Conservation (phyloP, 169 alveolate species). For the Cryptosporidium felis region DNA sequence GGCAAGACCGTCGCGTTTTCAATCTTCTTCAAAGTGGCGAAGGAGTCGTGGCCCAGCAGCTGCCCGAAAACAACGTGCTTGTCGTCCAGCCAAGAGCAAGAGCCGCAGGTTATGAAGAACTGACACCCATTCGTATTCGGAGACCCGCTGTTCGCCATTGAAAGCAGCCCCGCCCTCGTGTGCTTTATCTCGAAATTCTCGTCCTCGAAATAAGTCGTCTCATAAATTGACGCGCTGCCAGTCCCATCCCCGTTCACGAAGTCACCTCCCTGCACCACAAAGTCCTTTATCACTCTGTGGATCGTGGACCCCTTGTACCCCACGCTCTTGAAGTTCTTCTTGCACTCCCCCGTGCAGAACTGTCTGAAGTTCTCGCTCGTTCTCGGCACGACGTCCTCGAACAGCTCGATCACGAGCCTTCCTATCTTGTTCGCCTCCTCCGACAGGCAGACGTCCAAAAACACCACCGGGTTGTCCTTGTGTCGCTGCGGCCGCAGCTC, state of each 20-base stretch:
- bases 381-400: conserved; percentile 93
- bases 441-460: conserved; percentile 85
- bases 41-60: conserved; percentile 83
- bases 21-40: conserved; percentile 80
- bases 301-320: conserved; percentile 91
- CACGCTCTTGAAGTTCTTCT: conserved; percentile 89
- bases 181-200: conserved; percentile 91
- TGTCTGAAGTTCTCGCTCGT: conserved; percentile 98
- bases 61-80: conserved; percentile 95
- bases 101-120: conserved; percentile 94
- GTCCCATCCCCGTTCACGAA: conserved; percentile 93
- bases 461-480: conserved; percentile 90
- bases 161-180: conserved; percentile 82
- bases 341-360: conserved; percentile 95
- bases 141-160: conserved; percentile 93
- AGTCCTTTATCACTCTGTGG: conserved; percentile 94
- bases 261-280: conserved; percentile 98
- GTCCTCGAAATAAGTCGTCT: conserved; percentile 89
- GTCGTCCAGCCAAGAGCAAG: conserved; percentile 95
- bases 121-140: conserved; percentile 95
- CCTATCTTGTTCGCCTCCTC: conserved; percentile 84
- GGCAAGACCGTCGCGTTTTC: conserved; percentile 85
- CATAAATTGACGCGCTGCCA: conserved; percentile 94
- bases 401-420: conserved; percentile 94
- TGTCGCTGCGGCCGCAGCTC: conserved; percentile 71